Conservation (phyloP, 345 rosid species). For the Camelina laxa region DNA sequence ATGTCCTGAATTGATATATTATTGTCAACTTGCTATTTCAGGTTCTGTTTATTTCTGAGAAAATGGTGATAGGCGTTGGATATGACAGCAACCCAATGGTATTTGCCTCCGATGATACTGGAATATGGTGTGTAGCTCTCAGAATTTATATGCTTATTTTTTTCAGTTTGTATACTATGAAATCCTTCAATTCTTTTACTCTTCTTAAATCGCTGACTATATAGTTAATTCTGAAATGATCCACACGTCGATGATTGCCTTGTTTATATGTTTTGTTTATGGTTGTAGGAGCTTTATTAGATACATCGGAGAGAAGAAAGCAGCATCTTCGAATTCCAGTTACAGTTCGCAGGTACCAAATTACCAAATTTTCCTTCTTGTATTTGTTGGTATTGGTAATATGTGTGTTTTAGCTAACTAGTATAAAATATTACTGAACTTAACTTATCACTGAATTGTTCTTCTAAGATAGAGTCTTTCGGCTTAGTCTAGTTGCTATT, state of each 20-base stretch:
- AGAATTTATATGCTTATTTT: neutral
- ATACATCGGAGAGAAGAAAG: slow-evolving; percentile 84
- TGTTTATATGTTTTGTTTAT: slow-evolving; percentile 24
- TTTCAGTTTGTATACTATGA: slow-evolving; percentile 2
- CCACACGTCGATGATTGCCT: neutral
- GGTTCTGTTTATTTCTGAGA: slow-evolving; percentile 95
- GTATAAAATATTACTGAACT: slow-evolving; percentile 5
- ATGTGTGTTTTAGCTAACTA: neutral
- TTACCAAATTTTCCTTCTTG: neutral
- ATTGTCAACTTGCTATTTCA: slow-evolving; percentile 40
- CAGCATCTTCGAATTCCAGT: slow-evolving; percentile 65
- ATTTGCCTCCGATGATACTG: slow-evolving; percentile 94
- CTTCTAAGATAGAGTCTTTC: neutral
- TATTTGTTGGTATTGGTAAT: slow-evolving; percentile 13
- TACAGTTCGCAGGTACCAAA: slow-evolving; percentile 81
- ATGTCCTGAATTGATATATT: slow-evolving; percentile 39
- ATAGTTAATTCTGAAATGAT: slow-evolving; percentile 1
- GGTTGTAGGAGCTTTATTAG: slow-evolving; percentile 76
- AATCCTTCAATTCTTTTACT: neutral
- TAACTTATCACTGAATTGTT: slow-evolving; percentile 2
- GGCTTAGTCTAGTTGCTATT: neutral
- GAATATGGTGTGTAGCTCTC: slow-evolving; percentile 74
- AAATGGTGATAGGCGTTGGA: slow-evolving; percentile 90
- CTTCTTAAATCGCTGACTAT: neutral
- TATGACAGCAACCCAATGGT: slow-evolving; percentile 95